A percentile compares a stretch with the other conserved stretches of the same genome.
phyloP scores from a whole-genome alignment of 139 green algal species.

The Diplosphaera chodatii region DNA sequence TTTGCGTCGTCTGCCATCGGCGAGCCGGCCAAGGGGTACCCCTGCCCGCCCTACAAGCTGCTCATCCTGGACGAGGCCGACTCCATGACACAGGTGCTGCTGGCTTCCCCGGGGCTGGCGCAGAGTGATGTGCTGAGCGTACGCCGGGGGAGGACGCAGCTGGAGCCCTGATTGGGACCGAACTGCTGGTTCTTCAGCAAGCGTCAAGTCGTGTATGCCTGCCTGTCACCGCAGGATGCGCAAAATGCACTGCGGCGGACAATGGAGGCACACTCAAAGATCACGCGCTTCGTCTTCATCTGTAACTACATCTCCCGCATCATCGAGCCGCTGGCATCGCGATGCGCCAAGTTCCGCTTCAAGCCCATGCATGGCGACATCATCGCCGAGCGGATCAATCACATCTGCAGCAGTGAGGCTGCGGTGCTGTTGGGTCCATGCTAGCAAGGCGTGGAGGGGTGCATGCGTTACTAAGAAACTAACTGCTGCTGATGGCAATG shows the following conservation, averaged over 20 bases:
- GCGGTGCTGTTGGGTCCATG: neutral
- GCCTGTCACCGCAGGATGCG: conserved; percentile 55
- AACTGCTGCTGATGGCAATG: no score
- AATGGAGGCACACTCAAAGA: conserved; percentile 91
- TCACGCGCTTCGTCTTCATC: conserved; percentile 96
- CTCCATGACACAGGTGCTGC: conserved; percentile 86
- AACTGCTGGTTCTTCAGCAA: no score
- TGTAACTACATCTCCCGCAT: conserved; percentile 99
- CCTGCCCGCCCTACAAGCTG: conserved; percentile 92
- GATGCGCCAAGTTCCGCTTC: conserved; percentile 90
- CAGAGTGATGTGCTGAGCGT: no score
- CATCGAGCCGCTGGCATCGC: conserved; percentile 92
- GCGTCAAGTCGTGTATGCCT: neutral
- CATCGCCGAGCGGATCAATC: conserved; percentile 53
- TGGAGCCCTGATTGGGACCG: no score
- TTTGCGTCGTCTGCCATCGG: conserved; percentile 83
- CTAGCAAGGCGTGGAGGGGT: no score
- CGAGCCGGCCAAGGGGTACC: conserved; percentile 62
- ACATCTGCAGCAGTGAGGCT: conserved; percentile 54
- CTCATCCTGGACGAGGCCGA: conserved; percentile 98
- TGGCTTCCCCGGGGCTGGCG: no score
- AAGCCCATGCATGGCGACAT: conserved; percentile 51
- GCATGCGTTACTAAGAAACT: no score
- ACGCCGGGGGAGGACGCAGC: no score
- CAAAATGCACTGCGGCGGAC: conserved; percentile 95